Conservation (phyloP, 2,329 filamentous ascomycete species). For the Calonectria naviculata region DNA sequence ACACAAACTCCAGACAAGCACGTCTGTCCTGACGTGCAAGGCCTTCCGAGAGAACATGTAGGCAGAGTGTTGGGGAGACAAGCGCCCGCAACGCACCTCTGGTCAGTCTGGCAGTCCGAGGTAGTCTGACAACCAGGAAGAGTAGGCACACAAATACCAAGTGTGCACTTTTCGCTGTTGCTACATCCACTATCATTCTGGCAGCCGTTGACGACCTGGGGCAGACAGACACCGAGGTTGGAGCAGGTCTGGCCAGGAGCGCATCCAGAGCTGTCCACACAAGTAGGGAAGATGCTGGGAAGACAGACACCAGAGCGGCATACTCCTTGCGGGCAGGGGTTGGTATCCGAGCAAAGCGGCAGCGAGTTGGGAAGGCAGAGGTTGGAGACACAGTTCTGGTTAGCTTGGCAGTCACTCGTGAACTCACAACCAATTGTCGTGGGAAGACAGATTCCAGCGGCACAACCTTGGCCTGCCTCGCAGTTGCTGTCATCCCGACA, state of each 20-base stretch:
- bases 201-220: not conserved
- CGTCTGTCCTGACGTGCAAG: not conserved
- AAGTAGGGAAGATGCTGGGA: not conserved
- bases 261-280: not conserved
- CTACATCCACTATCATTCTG: not conserved
- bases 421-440: not conserved
- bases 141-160: not conserved
- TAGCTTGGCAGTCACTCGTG: not conserved
- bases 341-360: not conserved
- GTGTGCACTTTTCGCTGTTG: not conserved
- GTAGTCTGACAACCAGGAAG: not conserved
- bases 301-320: constrained; percentile 1
- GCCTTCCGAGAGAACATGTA: not conserved
- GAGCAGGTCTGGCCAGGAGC: not conserved
- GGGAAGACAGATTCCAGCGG: not conserved
- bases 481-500: not conserved
- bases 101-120: not conserved
- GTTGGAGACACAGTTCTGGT: not conserved
- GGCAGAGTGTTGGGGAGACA: not conserved
- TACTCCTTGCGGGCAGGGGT: not conserved
- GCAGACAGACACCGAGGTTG: constrained; percentile 4
- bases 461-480: not conserved
- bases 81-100: not conserved
- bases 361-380: not conserved
- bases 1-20: not conserved